Percentiles rank a stretch among this genome's conserved stretches.
phyloP scores from a whole-genome alignment of 106 monocot genomes.

The Amphibolis antarctica region DNA sequence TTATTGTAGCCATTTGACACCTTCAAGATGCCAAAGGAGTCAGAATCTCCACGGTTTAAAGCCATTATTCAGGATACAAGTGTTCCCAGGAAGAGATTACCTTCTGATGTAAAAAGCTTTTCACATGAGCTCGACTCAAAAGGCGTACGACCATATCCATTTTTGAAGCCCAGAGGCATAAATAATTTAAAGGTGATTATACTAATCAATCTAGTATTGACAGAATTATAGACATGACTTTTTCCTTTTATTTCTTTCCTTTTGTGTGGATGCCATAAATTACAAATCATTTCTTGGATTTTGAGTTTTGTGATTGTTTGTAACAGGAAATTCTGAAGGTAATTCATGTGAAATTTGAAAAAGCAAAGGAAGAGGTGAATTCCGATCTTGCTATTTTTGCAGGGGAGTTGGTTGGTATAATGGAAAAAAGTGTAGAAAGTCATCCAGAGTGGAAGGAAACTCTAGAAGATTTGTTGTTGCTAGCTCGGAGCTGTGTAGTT shows the following conservation, averaged over 20 bases:
- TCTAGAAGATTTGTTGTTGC: constrained; percentile 70
- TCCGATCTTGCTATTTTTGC: constrained; percentile 82
- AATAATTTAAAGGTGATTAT: constrained; percentile 70
- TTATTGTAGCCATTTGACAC: constrained; percentile 64
- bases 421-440: constrained; percentile 74
- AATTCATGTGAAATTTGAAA: constrained; percentile 85
- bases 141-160: constrained; percentile 93
- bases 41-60: constrained; percentile 97
- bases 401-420: constrained; percentile 74
- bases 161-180: constrained; percentile 66
- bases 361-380: constrained; percentile 95
- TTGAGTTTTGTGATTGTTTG: background rate
- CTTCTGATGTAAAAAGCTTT: constrained; percentile 83
- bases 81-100: constrained; percentile 79
- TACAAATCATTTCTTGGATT: too few species aligned
- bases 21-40: constrained; percentile 86
- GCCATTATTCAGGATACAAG: constrained; percentile 93
- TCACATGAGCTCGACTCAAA: constrained; percentile 93
- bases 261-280: too few species aligned
- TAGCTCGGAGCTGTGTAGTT: constrained; percentile 71
- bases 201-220: background rate
- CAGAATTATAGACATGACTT: background rate
- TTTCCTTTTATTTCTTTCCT: background rate
- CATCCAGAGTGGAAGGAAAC: constrained; percentile 92
- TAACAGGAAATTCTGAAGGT: constrained; percentile 66